Evolutionary conservation across 2,329 filamentous ascomycete species (phyloP).

Genomic region (Acephala macrosclerotiorum): DNA sequence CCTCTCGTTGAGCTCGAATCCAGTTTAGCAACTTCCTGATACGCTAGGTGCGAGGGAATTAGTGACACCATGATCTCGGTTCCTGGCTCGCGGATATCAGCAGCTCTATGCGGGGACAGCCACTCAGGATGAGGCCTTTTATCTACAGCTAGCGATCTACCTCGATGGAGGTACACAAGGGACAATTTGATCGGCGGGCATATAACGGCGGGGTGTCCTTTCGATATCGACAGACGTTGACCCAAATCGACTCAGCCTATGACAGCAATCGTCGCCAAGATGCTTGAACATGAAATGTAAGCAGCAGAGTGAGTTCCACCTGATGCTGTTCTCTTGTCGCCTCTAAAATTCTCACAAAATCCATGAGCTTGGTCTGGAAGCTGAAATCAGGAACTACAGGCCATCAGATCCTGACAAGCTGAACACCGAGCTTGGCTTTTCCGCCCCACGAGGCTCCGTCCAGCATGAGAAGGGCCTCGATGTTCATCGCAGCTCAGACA

Average conservation of each 20-base stretch:
- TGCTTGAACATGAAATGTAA: slow-evolving; percentile 34
- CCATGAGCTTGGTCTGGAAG: slow-evolving; percentile 30
- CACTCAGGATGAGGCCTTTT: slow-evolving; percentile 5
- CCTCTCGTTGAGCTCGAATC: background rate
- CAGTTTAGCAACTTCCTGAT: background rate
- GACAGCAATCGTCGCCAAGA: slow-evolving; percentile 19
- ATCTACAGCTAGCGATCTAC: background rate
- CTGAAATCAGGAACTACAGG: slow-evolving; percentile 22
- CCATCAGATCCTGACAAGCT: slow-evolving; percentile 25
- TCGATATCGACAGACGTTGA: background rate
- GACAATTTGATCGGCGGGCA: background rate
- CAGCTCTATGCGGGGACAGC: background rate
- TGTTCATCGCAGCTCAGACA: slow-evolving; percentile 15
- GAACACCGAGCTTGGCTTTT: slow-evolving; percentile 27
- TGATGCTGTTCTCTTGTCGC: no score
- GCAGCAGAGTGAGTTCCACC: slow-evolving; percentile 23
- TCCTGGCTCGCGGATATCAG: slow-evolving; percentile 3
- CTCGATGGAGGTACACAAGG: background rate
- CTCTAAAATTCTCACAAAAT: slow-evolving; percentile 11
- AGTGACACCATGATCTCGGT: background rate
- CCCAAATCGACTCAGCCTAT: background rate
- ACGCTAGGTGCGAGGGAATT: background rate
- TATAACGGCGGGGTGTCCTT: slow-evolving; percentile 5
- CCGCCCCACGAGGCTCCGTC: slow-evolving; percentile 15
- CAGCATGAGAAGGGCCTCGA: slow-evolving; percentile 12